phyloP scores from a whole-genome alignment of 2,329 filamentous ascomycete species.

The Aurifilum marmelostoma region DNA sequence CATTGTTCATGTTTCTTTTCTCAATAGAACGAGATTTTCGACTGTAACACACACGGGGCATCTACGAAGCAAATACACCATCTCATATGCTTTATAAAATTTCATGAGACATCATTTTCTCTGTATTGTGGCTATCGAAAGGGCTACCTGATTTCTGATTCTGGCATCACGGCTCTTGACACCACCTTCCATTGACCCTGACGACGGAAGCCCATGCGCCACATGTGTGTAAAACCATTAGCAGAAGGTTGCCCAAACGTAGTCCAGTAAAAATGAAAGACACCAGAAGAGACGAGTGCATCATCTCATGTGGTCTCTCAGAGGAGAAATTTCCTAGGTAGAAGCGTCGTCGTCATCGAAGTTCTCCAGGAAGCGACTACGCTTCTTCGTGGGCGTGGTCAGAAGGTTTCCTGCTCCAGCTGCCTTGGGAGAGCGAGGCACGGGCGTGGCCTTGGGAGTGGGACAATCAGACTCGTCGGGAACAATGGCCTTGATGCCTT shows the following conservation, averaged over 20 bases:
- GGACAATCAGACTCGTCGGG: background rate
- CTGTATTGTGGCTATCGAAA: background rate
- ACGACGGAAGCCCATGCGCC: background rate
- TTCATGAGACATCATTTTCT: background rate
- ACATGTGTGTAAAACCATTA: background rate
- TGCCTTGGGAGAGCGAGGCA: background rate
- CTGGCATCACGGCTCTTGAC: too few species aligned
- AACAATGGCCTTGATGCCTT: background rate
- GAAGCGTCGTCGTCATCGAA: background rate
- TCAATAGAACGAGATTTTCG: background rate
- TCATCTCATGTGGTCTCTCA: background rate
- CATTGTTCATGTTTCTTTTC: background rate
- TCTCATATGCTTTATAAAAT: background rate
- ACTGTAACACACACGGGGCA: background rate
- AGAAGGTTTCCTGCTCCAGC: background rate
- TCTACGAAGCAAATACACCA: background rate
- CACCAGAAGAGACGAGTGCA: too few species aligned
- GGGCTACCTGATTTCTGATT: background rate
- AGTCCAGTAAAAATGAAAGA: too few species aligned
- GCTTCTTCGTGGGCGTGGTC: constrained; percentile 7
- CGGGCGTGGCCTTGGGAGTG: background rate
- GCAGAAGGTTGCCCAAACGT: background rate
- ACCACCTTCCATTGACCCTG: background rate
- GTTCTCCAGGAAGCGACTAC: background rate
- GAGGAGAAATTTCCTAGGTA: background rate